A percentile compares a stretch with the other conserved stretches of the same genome.
Evolutionary conservation across 2,329 filamentous ascomycete genomes (phyloP).

Genomic region (Ceratocystis eucalypticola): DNA sequence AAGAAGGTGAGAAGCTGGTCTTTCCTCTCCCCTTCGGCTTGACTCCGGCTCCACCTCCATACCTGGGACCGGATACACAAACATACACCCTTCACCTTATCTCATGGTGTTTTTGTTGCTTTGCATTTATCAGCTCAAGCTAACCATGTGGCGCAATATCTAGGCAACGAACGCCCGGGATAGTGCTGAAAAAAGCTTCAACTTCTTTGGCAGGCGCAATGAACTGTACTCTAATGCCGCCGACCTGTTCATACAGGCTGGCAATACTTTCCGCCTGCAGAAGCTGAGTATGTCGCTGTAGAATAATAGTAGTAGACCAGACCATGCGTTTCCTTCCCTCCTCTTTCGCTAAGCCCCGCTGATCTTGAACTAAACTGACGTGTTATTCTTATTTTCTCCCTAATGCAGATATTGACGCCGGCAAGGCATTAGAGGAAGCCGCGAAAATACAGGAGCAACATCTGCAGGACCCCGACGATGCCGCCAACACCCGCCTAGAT

Average conservation of each 20-base stretch:
- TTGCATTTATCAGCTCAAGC: background rate
- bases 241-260: constrained; percentile 76
- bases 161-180: constrained; percentile 78
- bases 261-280: constrained; percentile 81
- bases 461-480: constrained; percentile 83
- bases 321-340: background rate
- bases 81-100: background rate
- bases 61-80: too few relatives aligned
- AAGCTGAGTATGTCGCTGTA: constrained; percentile 52
- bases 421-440: constrained; percentile 72
- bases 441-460: constrained; percentile 67
- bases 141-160: constrained; percentile 7
- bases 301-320: background rate
- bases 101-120: background rate
- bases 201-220: constrained; percentile 71
- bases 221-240: constrained; percentile 86
- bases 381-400: background rate
- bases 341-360: too few relatives aligned
- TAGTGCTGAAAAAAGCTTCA: constrained; percentile 67
- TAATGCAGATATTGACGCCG: constrained; percentile 62
- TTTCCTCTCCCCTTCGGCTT: too few relatives aligned
- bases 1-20: constrained; percentile 48
- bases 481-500: constrained; percentile 74
- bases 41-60: too few relatives aligned
- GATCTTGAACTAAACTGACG: background rate